Percentiles rank a stretch among this genome's conserved stretches.
Conservation (phyloP, 225 moss, liverwort and hornwort species). For the Anthoceros angustus region DNA sequence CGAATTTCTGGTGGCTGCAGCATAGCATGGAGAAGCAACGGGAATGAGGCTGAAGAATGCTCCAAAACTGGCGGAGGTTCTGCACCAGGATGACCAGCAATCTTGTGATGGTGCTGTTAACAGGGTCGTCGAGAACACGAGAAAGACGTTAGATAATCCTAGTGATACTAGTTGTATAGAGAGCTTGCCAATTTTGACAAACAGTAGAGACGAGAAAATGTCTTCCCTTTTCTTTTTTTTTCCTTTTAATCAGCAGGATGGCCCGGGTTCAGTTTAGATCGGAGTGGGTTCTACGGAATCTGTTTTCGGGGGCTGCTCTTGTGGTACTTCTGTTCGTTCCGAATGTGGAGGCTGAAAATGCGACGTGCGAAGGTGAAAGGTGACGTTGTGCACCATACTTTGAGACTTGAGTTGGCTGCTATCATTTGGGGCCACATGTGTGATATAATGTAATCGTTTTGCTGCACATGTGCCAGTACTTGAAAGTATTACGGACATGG, state of each 20-base stretch:
- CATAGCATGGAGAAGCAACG: constrained; percentile 48
- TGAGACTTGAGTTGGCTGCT: background rate
- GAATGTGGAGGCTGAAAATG: background rate
- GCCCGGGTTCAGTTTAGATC: background rate
- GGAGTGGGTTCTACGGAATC: background rate
- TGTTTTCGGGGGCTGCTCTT: background rate
- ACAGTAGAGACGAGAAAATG: too few relatives aligned
- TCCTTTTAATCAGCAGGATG: background rate
- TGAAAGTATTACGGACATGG: constrained; percentile 27
- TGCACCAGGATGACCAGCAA: constrained; percentile 40
- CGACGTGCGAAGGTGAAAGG: background rate
- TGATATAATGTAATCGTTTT: background rate
- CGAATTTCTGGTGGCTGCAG: constrained; percentile 64
- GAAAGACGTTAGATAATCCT: background rate
- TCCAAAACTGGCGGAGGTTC: constrained; percentile 29
- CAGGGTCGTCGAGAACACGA: background rate
- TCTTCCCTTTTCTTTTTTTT: too few relatives aligned
- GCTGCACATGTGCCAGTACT: constrained; percentile 25
- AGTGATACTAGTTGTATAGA: too few relatives aligned
- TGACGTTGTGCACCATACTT: background rate
- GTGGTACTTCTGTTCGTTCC: background rate
- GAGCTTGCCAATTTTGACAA: too few relatives aligned
- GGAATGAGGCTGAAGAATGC: constrained; percentile 13
- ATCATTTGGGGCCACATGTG: background rate
- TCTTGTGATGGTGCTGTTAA: background rate